Percentiles rank a stretch among this genome's conserved stretches.
phyloP scores from a whole-genome alignment of 2,329 filamentous ascomycete species.

The Botrytis porri region DNA sequence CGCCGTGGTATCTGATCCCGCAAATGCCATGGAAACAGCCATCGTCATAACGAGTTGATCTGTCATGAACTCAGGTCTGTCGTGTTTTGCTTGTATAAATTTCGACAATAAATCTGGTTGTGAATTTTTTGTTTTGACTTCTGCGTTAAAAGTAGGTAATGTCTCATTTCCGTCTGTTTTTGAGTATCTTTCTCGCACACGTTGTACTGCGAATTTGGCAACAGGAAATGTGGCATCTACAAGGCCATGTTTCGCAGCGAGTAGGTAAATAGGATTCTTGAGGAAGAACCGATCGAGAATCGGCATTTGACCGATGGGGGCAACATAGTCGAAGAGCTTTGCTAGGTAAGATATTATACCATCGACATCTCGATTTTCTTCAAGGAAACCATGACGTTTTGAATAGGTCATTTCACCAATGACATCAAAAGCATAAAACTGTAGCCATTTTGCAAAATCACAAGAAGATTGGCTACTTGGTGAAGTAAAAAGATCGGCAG shows the following conservation, averaged over 20 bases:
- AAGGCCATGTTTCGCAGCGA: conserved; percentile 64
- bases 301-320: conserved; percentile 72
- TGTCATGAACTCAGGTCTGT: conserved; percentile 69
- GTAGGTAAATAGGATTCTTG: conserved; percentile 72
- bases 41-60: conserved; percentile 67
- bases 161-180: conserved; percentile 15
- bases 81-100: conserved; percentile 65
- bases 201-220: conserved; percentile 65
- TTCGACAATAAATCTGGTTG: conserved; percentile 65
- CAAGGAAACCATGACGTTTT: conserved; percentile 72
- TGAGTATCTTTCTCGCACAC: conserved; percentile 61
- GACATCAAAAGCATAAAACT: conserved; percentile 80
- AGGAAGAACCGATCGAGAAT: conserved; percentile 65
- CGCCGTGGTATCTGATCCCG: conserved; percentile 76
- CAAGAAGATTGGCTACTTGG: conserved; percentile 40
- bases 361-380: conserved; percentile 71
- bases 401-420: conserved; percentile 76
- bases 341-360: conserved; percentile 66
- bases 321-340: conserved; percentile 67
- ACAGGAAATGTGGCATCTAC: conserved; percentile 69
- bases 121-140: conserved; percentile 31
- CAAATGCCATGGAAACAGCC: conserved; percentile 69
- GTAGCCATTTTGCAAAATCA: conserved; percentile 70
- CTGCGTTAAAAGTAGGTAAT: conserved; percentile 26
- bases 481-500: conserved; percentile 52